A percentile compares a stretch with the other conserved stretches of the same genome.
phyloP scores from a whole-genome alignment of 495 filamentous ascomycete species.

The Trichodelitschia bisporula region DNA sequence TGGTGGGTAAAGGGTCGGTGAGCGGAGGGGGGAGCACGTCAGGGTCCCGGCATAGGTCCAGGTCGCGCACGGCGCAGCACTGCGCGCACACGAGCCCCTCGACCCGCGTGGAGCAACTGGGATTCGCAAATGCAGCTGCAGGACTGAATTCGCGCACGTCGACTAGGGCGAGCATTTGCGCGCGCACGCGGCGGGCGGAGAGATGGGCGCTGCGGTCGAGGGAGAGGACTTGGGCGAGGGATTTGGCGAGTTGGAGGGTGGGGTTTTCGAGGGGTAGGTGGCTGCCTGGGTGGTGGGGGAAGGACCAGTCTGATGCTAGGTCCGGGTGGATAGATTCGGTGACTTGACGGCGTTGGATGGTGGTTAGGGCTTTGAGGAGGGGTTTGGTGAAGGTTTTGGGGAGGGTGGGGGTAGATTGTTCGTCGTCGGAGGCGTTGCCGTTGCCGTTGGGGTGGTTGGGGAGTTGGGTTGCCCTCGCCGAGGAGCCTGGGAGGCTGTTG shows the following conservation, averaged over 20 bases:
- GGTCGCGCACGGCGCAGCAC: constrained; percentile 67
- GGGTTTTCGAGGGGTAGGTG: constrained; percentile 47
- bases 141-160: constrained; percentile 84
- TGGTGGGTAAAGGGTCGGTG: constrained; percentile 1
- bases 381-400: constrained; percentile 63
- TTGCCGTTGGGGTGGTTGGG: constrained; percentile 20
- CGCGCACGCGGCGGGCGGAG: constrained; percentile 64
- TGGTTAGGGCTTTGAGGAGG: constrained; percentile 63
- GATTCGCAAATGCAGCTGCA: constrained; percentile 70
- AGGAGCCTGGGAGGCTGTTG: constrained; percentile 9
- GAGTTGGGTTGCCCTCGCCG: constrained; percentile 47
- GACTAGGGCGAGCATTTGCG: constrained; percentile 70
- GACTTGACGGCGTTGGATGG: constrained; percentile 56
- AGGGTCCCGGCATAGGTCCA: constrained; percentile 83
- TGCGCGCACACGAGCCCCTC: constrained; percentile 54
- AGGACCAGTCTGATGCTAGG: constrained; percentile 63
- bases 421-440: too few relatives aligned
- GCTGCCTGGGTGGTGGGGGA: constrained; percentile 61
- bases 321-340: constrained; percentile 80
- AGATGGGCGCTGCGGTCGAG: constrained; percentile 71
- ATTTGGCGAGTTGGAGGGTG: constrained; percentile 70
- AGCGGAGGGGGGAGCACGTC: constrained; percentile 30
- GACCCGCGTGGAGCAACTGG: constrained; percentile 47
- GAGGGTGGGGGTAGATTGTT: constrained; percentile 34
- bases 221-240: constrained; percentile 69